phyloP scores from a whole-genome alignment of 2,329 filamentous ascomycete genomes.

The Aspergillus fumigatus region DNA sequence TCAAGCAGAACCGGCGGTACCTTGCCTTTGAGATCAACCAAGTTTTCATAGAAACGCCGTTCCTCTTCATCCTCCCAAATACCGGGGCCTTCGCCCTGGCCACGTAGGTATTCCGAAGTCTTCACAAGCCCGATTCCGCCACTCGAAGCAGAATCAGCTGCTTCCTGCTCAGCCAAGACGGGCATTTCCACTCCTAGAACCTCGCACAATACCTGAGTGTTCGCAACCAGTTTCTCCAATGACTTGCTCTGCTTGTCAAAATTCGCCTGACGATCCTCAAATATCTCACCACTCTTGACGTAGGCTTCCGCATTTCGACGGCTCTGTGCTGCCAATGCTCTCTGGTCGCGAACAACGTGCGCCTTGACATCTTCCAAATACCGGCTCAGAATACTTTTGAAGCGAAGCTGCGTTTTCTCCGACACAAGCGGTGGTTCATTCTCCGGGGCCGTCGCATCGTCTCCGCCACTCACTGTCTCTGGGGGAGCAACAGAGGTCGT shows the following conservation, averaged over 20 bases:
- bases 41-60: constrained; percentile 93
- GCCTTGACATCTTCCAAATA: constrained; percentile 92
- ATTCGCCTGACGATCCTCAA: constrained; percentile 92
- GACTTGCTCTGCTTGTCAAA: constrained; percentile 91
- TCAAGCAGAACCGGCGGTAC: constrained; percentile 91
- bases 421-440: constrained; percentile 71
- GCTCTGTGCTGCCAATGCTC: constrained; percentile 77
- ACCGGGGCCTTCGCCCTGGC: constrained; percentile 82
- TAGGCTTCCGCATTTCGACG: constrained; percentile 97
- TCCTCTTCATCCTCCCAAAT: constrained; percentile 99
- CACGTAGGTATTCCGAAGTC: constrained; percentile 85
- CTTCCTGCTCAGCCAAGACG: constrained; percentile 78
- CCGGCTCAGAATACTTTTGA: constrained; percentile 75
- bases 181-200: constrained; percentile 89
- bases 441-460: constrained; percentile 39
- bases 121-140: constrained; percentile 90
- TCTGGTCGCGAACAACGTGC: constrained; percentile 87
- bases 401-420: constrained; percentile 75
- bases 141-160: constrained; percentile 59
- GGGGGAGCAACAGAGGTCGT: constrained; percentile 48
- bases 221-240: constrained; percentile 83
- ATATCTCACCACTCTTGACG: constrained; percentile 96
- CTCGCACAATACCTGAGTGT: constrained; percentile 87
- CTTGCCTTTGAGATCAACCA: constrained; percentile 91
- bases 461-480: constrained; percentile 49